These are phyloP conservation scores for Pichia sp. DNA, from an alignment of 1,139 yeast species.

Conservation along the genomic window DNA sequence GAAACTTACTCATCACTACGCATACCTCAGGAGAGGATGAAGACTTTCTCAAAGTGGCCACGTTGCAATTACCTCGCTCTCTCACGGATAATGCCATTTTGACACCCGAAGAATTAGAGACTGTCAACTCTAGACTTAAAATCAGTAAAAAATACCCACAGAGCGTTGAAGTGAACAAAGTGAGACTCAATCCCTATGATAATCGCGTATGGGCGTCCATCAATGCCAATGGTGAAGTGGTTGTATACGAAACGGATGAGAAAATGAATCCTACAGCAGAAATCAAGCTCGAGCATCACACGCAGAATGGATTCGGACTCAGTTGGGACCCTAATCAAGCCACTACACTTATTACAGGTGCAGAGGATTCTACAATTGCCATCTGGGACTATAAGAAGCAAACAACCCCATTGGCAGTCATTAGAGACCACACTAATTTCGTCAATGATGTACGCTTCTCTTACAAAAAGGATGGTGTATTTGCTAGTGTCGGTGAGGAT, in stretches of 20 bases:
- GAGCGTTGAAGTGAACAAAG: slow-evolving; percentile 52
- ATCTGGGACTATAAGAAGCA: slow-evolving; percentile 41
- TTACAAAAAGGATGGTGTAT: slow-evolving; percentile 37
- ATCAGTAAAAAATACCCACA: slow-evolving; percentile 51
- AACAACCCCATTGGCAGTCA: slow-evolving; percentile 26
- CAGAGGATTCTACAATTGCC: slow-evolving; percentile 60
- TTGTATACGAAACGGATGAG: slow-evolving; percentile 45
- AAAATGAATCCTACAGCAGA: slow-evolving; percentile 12
- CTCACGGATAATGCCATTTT: slow-evolving; percentile 26
- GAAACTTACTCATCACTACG: slow-evolving; percentile 64
- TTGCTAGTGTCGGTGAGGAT: slow-evolving; percentile 73
- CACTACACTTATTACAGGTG: slow-evolving; percentile 49
- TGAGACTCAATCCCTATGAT: slow-evolving; percentile 74
- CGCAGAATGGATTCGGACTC: slow-evolving; percentile 65
- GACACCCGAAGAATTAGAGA: slow-evolving; percentile 27
- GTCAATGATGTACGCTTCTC: slow-evolving; percentile 78
- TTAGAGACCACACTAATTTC: slow-evolving; percentile 41
- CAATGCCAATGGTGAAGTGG: slow-evolving; percentile 67
- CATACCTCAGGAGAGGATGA: slow-evolving; percentile 78
- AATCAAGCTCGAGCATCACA: slow-evolving; percentile 41
- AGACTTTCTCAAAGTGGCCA: slow-evolving; percentile 71
- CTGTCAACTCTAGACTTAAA: slow-evolving; percentile 46
- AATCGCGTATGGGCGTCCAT: slow-evolving; percentile 66
- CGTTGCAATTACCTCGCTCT: slow-evolving; percentile 56
- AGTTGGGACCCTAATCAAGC: slow-evolving; percentile 47